phyloP scores from a whole-genome alignment of 345 rosid genomes.

The Brassica rapa region DNA sequence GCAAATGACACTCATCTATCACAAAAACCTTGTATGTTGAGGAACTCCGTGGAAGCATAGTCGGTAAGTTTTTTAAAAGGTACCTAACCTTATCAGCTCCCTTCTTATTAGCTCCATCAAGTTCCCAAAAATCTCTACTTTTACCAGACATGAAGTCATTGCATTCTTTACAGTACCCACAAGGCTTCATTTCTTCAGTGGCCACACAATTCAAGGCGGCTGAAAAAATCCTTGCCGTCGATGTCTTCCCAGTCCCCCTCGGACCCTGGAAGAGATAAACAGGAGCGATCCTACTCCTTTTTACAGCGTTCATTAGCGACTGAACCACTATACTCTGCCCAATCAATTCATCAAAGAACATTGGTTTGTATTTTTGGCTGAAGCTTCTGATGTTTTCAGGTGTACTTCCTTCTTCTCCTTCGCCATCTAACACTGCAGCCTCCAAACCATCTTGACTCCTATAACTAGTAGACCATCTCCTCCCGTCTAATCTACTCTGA shows the following conservation, averaged over 20 bases:
- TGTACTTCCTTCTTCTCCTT: conserved; percentile 66
- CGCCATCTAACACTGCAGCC: conserved; percentile 57
- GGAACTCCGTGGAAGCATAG: conserved; percentile 49
- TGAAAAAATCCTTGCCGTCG: conserved; percentile 82
- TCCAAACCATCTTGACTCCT: conserved; percentile 87
- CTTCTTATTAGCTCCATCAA: conserved; percentile 74
- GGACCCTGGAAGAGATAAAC: conserved; percentile 97
- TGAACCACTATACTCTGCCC: conserved; percentile 94
- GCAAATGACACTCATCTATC: conserved; percentile 87
- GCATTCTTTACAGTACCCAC: conserved; percentile 83
- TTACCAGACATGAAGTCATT: conserved; percentile 73
- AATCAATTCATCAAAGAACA: conserved; percentile 77
- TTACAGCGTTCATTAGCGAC: conserved; percentile 69
- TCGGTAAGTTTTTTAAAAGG: conserved; percentile 60
- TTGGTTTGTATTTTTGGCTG: conserved; percentile 86
- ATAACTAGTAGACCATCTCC: conserved; percentile 91
- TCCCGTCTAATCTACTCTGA: conserved; percentile 94
- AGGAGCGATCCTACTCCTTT: conserved; percentile 81
- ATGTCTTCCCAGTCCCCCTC: conserved; percentile 93
- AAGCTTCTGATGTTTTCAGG: conserved; percentile 68
- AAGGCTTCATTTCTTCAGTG: conserved; percentile 74
- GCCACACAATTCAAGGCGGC: conserved; percentile 82
- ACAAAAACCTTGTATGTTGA: conserved; percentile 69
- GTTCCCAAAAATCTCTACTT: conserved; percentile 65
- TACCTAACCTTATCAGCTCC: conserved; percentile 65